These are phyloP conservation scores for Colletotrichum spinosum DNA, from an alignment of 2,329 filamentous ascomycete genomes.

Conservation along the genomic window DNA sequence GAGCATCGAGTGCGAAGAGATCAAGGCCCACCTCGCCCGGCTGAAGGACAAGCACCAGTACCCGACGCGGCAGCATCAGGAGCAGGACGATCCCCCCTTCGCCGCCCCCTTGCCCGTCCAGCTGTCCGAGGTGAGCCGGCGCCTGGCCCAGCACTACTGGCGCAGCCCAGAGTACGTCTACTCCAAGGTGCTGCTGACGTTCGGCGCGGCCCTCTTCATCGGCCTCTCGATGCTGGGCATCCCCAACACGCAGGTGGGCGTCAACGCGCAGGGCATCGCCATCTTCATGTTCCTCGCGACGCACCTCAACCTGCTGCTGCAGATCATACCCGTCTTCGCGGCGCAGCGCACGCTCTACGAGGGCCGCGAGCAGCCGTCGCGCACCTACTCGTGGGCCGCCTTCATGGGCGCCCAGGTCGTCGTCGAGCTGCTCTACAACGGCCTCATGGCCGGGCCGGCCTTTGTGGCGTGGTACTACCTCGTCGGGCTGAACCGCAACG, in stretches of 20 bases:
- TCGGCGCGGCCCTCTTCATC: slow-evolving; percentile 65
- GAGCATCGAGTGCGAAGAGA: slow-evolving; percentile 45
- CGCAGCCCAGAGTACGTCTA: slow-evolving; percentile 81
- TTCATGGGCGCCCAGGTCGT: slow-evolving; percentile 74
- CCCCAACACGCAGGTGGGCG: slow-evolving; percentile 69
- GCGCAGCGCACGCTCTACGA: slow-evolving; percentile 75
- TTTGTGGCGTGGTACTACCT: slow-evolving; percentile 77
- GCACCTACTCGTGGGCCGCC: slow-evolving; percentile 74
- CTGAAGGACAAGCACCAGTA: slow-evolving; percentile 35
- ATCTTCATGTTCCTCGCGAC: slow-evolving; percentile 81
- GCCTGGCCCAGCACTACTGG: slow-evolving; percentile 84
- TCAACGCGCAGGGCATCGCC: slow-evolving; percentile 78
- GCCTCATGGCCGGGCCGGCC: slow-evolving; percentile 68
- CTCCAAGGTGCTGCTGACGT: slow-evolving; percentile 71
- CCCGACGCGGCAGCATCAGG: slow-evolving; percentile 45
- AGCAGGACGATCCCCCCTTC: slow-evolving; percentile 58
- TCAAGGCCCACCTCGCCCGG: slow-evolving; percentile 47
- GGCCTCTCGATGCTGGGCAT: slow-evolving; percentile 76
- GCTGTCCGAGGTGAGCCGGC: slow-evolving; percentile 67
- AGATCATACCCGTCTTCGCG: slow-evolving; percentile 75
- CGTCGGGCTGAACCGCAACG: slow-evolving; percentile 71
- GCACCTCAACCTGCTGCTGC: slow-evolving; percentile 73
- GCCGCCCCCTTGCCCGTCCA: slow-evolving; percentile 75
- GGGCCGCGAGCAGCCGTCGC: slow-evolving; percentile 72
- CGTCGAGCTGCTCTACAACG: slow-evolving; percentile 76